These are phyloP conservation scores for Chaetothyriales sp. DNA, from an alignment of 2,329 filamentous ascomycete genomes.

Conservation along the genomic window DNA sequence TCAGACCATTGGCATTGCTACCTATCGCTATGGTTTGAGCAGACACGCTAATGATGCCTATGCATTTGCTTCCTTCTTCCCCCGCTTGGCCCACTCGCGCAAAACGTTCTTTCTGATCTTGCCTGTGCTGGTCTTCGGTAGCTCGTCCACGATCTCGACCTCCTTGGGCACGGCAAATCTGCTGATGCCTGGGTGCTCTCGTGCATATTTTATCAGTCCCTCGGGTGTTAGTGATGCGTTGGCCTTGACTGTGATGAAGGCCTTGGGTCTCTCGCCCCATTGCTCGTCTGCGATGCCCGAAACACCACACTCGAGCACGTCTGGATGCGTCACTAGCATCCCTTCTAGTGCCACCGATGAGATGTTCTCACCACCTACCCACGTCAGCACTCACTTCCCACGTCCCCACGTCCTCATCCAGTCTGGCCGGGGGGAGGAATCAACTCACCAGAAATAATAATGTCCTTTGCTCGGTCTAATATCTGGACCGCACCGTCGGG, in stretches of 20 bases:
- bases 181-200: constrained; percentile 62
- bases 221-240: constrained; percentile 46
- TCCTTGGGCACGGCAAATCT: constrained; percentile 72
- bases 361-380: constrained; percentile 81
- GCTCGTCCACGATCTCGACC: constrained; percentile 64
- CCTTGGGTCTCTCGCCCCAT: constrained; percentile 94
- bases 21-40: background rate
- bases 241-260: constrained; percentile 67
- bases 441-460: constrained; percentile 75
- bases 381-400: background rate
- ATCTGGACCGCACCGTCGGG: constrained; percentile 83
- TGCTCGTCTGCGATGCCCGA: constrained; percentile 75
- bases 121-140: constrained; percentile 94
- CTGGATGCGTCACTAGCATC: constrained; percentile 75
- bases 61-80: constrained; percentile 17
- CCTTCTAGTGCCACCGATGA: constrained; percentile 82
- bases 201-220: constrained; percentile 76
- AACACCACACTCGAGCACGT: constrained; percentile 80
- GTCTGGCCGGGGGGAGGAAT: background rate
- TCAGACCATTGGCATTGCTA: background rate
- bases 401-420: background rate
- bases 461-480: constrained; percentile 86
- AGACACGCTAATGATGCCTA: background rate
- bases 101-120: constrained; percentile 94
- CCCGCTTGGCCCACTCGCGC: constrained; percentile 63